These are phyloP conservation scores for Yueomyces sp. DNA, from an alignment of 1,139 yeast genomes.

Conservation along the genomic window DNA sequence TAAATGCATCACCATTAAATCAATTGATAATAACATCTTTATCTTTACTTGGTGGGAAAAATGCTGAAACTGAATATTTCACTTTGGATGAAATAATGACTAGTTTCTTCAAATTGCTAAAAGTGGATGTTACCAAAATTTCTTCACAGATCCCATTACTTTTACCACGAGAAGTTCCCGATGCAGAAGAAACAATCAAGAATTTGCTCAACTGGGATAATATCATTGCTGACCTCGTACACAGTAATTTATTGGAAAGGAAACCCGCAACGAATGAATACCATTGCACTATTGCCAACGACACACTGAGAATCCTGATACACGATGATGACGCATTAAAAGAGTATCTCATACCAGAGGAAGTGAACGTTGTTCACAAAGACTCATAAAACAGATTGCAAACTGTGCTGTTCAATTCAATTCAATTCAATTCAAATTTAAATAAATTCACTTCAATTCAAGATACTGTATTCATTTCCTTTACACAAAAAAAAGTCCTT, in stretches of 20 bases:
- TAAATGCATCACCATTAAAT: neutral
- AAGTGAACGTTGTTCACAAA: too few species aligned
- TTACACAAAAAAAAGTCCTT: too few species aligned
- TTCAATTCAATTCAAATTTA: too few species aligned
- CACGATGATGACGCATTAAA: neutral
- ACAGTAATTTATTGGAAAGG: neutral
- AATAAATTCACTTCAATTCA: too few species aligned
- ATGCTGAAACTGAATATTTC: neutral
- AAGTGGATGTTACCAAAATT: too few species aligned
- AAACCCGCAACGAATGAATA: neutral
- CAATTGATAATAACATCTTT: neutral
- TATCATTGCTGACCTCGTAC: neutral
- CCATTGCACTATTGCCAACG: neutral
- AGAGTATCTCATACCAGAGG: neutral
- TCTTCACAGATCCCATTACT: too few species aligned
- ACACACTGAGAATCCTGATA: neutral
- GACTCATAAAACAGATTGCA: too few species aligned
- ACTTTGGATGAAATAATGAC: neutral
- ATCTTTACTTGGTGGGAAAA: neutral
- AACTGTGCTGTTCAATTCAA: too few species aligned
- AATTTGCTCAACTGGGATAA: neutral
- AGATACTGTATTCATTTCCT: too few species aligned
- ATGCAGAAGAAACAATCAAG: neutral
- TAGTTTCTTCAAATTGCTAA: neutral
- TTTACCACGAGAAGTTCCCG: too few species aligned